Base-by-base conservation (phyloP, 1,284 basidiomycete species). In the Ustilago loliicola region DNA sequence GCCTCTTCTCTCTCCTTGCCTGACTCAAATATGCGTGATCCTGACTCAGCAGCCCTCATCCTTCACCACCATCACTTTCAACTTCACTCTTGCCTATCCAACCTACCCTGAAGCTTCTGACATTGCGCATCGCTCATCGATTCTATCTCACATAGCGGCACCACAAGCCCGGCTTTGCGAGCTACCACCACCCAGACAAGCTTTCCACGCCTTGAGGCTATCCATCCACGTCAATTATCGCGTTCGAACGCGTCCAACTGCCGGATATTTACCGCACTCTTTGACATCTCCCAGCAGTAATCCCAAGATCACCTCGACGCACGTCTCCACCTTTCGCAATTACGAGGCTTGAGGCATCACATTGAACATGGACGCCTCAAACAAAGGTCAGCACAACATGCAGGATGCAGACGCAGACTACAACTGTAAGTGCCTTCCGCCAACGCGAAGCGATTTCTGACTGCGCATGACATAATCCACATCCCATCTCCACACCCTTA, bases 21-120 rank as follows among this genome's bases (percentile, higher is more conserved):
- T 53, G 57, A 59, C 30, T 57, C 13, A 25, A 36, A n/a, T n/a
- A 63, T 66, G 64, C 61, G 66, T 73, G 71, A 73, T 32, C 71
- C 66, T 73, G 71, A 73, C 71, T 73, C 71, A 73, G 71, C 71
- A 73, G 52, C 9, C 48, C 27, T 50, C 51, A 25, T 61, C 36
- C 61, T 29, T 53, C 48, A 50, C 70, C 56, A 63, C 55, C 70
- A 71, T 50, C 68, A 38, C 53, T 60, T 30, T 54, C 25, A 7
- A 17, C 40, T 42, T 29, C 52, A 45, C 40, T 40, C 32, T 48
- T 13, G 6, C 23, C 23, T 45, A 21, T n/a, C 7, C 15, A 7
- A 38, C 15, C 36, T 15, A 15, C 3, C 36, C 11, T 45, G 19
- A 45, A 45, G 42, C 42, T 17, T 21, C 21, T 21, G 42, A 8